These are phyloP conservation scores for Saturnispora saitoi DNA, from an alignment of 805 yeast species.

Conservation along the genomic window DNA sequence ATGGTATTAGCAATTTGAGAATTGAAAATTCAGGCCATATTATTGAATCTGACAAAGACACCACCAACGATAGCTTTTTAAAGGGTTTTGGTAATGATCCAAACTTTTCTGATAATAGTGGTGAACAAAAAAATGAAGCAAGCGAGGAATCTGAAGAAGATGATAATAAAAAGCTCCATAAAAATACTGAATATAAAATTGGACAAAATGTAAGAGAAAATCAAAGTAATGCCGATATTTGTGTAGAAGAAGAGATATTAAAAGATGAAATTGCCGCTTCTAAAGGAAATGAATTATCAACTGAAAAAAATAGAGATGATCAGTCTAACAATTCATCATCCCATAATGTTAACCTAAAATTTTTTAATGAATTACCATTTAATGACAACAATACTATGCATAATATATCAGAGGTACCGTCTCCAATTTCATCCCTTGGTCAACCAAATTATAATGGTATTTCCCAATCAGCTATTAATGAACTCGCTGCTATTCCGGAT, in stretches of 20 bases:
- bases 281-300: neutral
- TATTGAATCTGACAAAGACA: neutral
- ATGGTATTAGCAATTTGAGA: slow-evolving; percentile 41
- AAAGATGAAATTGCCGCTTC: neutral
- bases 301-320: neutral
- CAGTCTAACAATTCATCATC: neutral
- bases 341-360: neutral
- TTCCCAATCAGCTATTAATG: slow-evolving; percentile 54
- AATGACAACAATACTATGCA: slow-evolving; percentile 13
- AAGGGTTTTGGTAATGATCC: neutral
- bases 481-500: slow-evolving; percentile 80
- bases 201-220: neutral
- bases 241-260: neutral
- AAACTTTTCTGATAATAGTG: neutral
- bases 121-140: too few species aligned
- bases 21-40: slow-evolving; percentile 10
- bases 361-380: slow-evolving; percentile 23
- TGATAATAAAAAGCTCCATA: neutral
- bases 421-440: slow-evolving; percentile 26
- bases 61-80: neutral
- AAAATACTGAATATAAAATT: neutral
- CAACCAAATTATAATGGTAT: slow-evolving; percentile 38
- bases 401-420: slow-evolving; percentile 26
- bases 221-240: too few species aligned
- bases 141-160: neutral